Evolutionary conservation across 176 grass and related monocot genomes (phyloP).

Genomic region (Juncus effusus): DNA sequence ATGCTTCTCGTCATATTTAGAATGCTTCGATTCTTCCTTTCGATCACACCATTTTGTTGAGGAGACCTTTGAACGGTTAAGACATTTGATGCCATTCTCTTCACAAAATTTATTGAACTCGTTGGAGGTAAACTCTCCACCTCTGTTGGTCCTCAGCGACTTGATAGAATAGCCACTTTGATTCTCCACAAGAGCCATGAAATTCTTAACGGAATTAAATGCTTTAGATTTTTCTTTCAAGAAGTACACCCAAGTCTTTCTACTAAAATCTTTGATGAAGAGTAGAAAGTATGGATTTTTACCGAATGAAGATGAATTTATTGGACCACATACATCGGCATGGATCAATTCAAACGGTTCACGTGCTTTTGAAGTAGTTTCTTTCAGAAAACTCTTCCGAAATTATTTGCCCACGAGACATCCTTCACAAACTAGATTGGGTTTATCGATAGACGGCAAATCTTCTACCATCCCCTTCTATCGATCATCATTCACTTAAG

Average conservation of each 20-base stretch:
- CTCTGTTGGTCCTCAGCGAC: neutral
- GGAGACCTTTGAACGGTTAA: neutral
- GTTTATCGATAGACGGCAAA: neutral
- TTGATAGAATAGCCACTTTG: neutral
- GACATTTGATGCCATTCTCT: neutral
- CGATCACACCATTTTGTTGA: too few species aligned
- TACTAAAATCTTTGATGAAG: neutral
- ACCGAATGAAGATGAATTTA: neutral
- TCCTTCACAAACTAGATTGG: neutral
- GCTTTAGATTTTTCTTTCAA: neutral
- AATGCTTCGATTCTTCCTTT: too few species aligned
- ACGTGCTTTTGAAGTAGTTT: neutral
- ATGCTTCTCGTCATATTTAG: too few species aligned
- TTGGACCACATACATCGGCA: neutral
- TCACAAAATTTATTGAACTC: neutral
- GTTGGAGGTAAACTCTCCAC: constrained; percentile 4
- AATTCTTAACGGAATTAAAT: neutral
- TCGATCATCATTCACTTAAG: neutral
- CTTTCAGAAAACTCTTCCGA: neutral
- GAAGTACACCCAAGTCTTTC: neutral
- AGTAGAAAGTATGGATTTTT: neutral
- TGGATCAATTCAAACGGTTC: neutral
- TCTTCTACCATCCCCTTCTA: neutral
- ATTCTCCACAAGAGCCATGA: neutral
- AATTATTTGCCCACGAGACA: neutral